phyloP scores from a whole-genome alignment of 192 early-diverging fungal genomes.

The Coemansia sp. region DNA sequence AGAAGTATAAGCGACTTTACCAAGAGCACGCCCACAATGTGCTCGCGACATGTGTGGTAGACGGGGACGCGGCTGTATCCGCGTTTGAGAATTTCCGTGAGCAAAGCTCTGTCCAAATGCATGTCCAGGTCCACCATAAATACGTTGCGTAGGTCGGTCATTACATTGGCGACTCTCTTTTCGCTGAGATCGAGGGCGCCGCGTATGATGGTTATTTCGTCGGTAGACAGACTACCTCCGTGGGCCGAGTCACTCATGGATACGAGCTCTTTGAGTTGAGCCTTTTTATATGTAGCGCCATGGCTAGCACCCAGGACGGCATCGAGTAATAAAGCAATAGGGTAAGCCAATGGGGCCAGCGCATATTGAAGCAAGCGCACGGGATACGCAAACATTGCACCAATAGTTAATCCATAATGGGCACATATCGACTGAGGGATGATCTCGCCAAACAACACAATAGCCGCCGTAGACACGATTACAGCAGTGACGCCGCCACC shows the following conservation, averaged over 20 bases:
- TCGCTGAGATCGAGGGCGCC: conserved; percentile 74
- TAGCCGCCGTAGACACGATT: conserved; percentile 78
- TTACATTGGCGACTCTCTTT: conserved; percentile 62
- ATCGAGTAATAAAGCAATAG: conserved; percentile 84
- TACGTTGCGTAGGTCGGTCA: conserved; percentile 69
- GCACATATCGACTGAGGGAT: conserved; percentile 91
- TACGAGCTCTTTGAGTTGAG: conserved; percentile 74
- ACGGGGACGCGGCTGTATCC: conserved; percentile 80
- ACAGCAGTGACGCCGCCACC: conserved; percentile 81
- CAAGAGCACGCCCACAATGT: conserved; percentile 76
- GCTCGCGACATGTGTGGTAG: conserved; percentile 54
- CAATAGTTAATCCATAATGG: conserved; percentile 82
- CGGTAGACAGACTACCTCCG: conserved; percentile 65
- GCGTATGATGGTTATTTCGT: conserved; percentile 78
- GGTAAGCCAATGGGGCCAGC: conserved; percentile 69
- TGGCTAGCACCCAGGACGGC: conserved; percentile 76
- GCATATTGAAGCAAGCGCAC: conserved; percentile 65
- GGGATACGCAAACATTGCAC: conserved; percentile 80
- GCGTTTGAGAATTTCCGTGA: conserved; percentile 59
- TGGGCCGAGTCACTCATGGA: conserved; percentile 66
- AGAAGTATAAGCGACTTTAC: conserved; percentile 71
- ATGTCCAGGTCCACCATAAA: conserved; percentile 64
- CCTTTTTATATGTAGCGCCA: conserved; percentile 83
- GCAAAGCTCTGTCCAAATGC: conserved; percentile 53
- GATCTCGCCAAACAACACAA: conserved; percentile 96